phyloP scores from a whole-genome alignment of 345 rosid genomes.

The Melaleuca quinquenervia region DNA sequence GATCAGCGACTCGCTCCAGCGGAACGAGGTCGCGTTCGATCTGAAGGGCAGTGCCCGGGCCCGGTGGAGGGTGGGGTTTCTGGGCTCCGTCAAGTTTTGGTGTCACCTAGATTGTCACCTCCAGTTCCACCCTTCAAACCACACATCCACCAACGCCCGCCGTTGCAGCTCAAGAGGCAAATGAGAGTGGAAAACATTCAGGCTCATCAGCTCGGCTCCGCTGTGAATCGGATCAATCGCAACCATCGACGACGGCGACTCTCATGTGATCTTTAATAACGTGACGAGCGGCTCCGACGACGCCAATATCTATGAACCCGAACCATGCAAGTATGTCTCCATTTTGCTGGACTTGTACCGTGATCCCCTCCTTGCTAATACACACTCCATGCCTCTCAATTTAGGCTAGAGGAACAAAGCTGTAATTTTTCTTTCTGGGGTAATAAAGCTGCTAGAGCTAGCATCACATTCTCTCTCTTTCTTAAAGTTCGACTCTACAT shows the following conservation, averaged over 20 bases:
- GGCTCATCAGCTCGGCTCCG: not conserved
- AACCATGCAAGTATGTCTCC: not conserved
- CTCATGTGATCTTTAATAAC: not conserved
- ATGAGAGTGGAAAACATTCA: constrained; percentile 3
- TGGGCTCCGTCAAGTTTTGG: constrained; percentile 51
- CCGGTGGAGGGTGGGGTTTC: constrained; percentile 60
- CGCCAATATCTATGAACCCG: not conserved
- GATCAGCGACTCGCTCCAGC: constrained; percentile 27
- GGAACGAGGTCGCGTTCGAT: constrained; percentile 40
- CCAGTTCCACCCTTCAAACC: constrained; percentile 37
- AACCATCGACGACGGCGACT: not conserved
- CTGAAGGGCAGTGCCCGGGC: constrained; percentile 50
- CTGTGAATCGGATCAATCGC: not conserved
- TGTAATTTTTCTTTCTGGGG: not conserved
- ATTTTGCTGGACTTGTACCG: not conserved
- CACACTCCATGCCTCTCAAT: not conserved
- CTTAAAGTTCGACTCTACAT: not conserved
- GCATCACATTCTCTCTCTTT: not conserved
- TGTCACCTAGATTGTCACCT: constrained; percentile 54
- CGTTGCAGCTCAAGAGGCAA: constrained; percentile 60
- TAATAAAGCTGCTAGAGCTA: not conserved
- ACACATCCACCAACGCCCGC: constrained; percentile 10
- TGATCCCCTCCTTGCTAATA: not conserved
- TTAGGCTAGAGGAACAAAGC: not conserved
- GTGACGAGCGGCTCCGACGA: not conserved